These are phyloP conservation scores for Gossypium ekmanianum DNA, from an alignment of 345 rosid species.

Conservation along the genomic window DNA sequence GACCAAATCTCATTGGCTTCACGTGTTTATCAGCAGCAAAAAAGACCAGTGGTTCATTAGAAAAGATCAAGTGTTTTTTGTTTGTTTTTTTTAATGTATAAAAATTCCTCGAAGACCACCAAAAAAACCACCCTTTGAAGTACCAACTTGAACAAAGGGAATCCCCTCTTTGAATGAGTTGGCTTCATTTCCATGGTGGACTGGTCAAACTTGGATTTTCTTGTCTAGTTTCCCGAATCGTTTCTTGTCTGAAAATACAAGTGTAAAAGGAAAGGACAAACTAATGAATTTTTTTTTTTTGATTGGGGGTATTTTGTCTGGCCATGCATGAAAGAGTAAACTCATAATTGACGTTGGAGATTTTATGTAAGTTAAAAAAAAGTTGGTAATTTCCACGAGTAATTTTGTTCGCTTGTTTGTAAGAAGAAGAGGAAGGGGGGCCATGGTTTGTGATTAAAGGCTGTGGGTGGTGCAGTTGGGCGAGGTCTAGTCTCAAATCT, in stretches of 20 bases:
- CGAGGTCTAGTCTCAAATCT: not conserved
- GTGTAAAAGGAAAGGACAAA: too few species aligned
- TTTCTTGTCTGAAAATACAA: too few species aligned
- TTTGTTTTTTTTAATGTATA: not conserved
- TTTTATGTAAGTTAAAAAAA: too few species aligned
- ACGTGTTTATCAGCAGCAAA: slow-evolving; percentile 18
- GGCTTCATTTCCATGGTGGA: slow-evolving; percentile 12
- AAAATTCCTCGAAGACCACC: slow-evolving; percentile 16
- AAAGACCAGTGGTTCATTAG: not conserved
- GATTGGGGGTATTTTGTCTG: too few species aligned
- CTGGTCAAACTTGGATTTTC: slow-evolving; percentile 30
- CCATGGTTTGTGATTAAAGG: not conserved
- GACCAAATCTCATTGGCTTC: slow-evolving; percentile 11
- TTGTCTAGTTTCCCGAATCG: slow-evolving; percentile 18
- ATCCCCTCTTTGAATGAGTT: not conserved
- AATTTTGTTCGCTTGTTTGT: not conserved
- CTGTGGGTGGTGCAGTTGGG: not conserved
- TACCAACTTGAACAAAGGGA: not conserved
- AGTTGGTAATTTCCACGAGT: not conserved
- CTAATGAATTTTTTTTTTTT: too few species aligned
- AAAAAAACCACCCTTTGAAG: not conserved
- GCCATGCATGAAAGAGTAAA: too few species aligned
- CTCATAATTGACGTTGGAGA: too few species aligned
- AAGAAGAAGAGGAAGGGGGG: not conserved
- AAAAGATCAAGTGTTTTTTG: not conserved